Evolutionary conservation across 1,139 yeast genomes (phyloP).

Genomic region (Yamadazyma friedrichii): DNA sequence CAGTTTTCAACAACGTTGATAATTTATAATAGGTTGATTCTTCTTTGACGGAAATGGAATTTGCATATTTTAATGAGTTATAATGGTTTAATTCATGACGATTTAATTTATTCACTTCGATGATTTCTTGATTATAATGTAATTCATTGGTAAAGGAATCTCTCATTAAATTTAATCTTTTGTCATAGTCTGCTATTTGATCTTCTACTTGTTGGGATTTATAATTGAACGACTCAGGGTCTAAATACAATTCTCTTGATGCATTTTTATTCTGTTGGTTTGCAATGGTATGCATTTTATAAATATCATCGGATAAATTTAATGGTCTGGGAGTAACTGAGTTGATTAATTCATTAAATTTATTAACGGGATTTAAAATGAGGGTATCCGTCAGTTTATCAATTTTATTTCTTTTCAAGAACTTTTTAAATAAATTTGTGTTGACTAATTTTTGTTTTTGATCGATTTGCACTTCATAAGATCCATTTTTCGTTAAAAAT

Average conservation of each 20-base stretch:
- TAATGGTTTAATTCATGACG: slow-evolving; percentile 20
- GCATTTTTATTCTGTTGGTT: slow-evolving; percentile 14
- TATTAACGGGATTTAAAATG: slow-evolving; percentile 18
- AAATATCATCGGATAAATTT: slow-evolving; percentile 20
- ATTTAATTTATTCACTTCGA: slow-evolving; percentile 11
- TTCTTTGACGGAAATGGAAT: slow-evolving; percentile 27
- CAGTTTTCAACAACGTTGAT: slow-evolving; percentile 28
- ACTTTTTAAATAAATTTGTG: slow-evolving; percentile 25
- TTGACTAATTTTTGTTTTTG: slow-evolving; percentile 23
- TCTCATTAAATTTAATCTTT: slow-evolving; percentile 17
- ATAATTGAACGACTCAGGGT: slow-evolving; percentile 22
- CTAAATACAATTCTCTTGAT: slow-evolving; percentile 15
- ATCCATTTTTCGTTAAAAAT: slow-evolving; percentile 39
- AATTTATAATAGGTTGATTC: slow-evolving; percentile 33
- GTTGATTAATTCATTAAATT: slow-evolving; percentile 14
- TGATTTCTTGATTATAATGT: slow-evolving; percentile 17
- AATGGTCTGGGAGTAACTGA: slow-evolving; percentile 15
- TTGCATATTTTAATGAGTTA: slow-evolving; percentile 27
- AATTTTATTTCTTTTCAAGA: slow-evolving; percentile 20
- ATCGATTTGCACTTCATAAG: slow-evolving; percentile 25
- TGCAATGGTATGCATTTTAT: slow-evolving; percentile 19
- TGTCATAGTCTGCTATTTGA: slow-evolving; percentile 22
- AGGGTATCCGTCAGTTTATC: slow-evolving; percentile 12
- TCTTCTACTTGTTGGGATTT: slow-evolving; percentile 16
- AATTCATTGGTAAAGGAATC: slow-evolving; percentile 27